phyloP scores from a whole-genome alignment of 441 rosid species.

The Pelargonium citronellum region DNA sequence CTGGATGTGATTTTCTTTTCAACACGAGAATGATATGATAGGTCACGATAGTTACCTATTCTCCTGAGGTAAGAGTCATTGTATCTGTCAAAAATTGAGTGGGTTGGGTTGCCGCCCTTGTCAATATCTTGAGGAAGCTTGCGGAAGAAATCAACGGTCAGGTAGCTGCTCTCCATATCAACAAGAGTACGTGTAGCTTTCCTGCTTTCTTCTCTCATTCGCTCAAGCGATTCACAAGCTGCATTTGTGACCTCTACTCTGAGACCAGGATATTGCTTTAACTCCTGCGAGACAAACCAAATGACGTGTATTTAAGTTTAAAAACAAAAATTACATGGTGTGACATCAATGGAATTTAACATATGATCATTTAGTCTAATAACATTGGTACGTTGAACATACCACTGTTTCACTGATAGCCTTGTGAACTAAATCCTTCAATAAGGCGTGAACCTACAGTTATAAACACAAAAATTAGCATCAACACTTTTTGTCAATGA shows the following conservation, averaged over 20 bases:
- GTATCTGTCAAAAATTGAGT: constrained; percentile 30
- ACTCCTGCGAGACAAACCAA: constrained; percentile 47
- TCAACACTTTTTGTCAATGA: background rate
- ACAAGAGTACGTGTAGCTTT: constrained; percentile 81
- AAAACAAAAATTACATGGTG: background rate
- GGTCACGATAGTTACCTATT: constrained; percentile 25
- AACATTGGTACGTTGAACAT: constrained; percentile 28
- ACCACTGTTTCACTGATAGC: constrained; percentile 77
- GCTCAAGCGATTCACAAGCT: constrained; percentile 83
- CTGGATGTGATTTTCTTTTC: no score
- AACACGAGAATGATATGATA: background rate
- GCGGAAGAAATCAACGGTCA: constrained; percentile 93
- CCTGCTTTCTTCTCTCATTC: constrained; percentile 86
- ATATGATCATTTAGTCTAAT: background rate
- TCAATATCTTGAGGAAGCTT: constrained; percentile 81
- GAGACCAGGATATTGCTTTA: constrained; percentile 86
- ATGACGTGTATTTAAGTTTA: background rate
- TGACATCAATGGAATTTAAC: background rate
- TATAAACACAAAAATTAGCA: constrained; percentile 10
- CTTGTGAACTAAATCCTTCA: constrained; percentile 94
- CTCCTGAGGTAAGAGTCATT: constrained; percentile 52
- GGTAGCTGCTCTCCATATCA: constrained; percentile 97
- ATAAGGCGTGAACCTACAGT: constrained; percentile 69
- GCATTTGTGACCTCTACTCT: constrained; percentile 82
- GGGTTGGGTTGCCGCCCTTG: constrained; percentile 44